A percentile compares a stretch with the other conserved stretches of the same genome.
phyloP scores from a whole-genome alignment of 2,329 filamentous ascomycete species.

The Trichoderma polysporum region DNA sequence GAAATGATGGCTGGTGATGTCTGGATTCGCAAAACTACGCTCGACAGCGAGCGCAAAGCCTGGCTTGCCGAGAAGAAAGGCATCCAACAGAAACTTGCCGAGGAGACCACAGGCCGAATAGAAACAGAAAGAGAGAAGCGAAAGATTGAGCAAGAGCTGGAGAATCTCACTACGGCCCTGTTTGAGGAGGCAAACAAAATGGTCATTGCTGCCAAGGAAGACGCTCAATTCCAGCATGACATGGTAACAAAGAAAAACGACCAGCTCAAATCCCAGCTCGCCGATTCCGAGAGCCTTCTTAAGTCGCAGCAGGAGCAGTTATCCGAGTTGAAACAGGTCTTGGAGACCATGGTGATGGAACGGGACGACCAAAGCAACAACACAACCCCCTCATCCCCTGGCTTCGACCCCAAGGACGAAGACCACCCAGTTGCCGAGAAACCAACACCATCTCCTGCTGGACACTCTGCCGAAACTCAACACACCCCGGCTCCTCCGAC shows the following conservation, averaged over 20 bases:
- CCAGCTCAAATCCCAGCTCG: slow-evolving; percentile 79
- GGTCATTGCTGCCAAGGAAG: slow-evolving; percentile 85
- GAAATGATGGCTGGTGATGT: slow-evolving; percentile 72
- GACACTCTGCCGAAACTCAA: slow-evolving; percentile 38
- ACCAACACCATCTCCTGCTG: slow-evolving; percentile 29
- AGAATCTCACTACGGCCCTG: slow-evolving; percentile 85
- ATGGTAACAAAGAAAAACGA: slow-evolving; percentile 80
- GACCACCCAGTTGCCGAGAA: slow-evolving; percentile 36
- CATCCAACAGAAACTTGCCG: slow-evolving; percentile 57
- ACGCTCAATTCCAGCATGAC: slow-evolving; percentile 82
- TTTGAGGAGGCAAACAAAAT: slow-evolving; percentile 99
- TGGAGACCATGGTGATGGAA: slow-evolving; percentile 80
- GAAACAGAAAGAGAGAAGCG: slow-evolving; percentile 77
- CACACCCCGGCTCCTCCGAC: slow-evolving; percentile 58
- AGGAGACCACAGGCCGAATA: slow-evolving; percentile 64
- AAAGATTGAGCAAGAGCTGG: slow-evolving; percentile 87
- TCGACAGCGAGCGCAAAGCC: slow-evolving; percentile 69
- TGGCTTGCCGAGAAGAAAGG: slow-evolving; percentile 60
- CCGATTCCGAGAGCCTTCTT: slow-evolving; percentile 81
- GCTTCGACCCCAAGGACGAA: slow-evolving; percentile 60
- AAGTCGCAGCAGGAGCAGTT: slow-evolving; percentile 92
- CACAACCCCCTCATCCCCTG: slow-evolving; percentile 82
- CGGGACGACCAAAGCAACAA: slow-evolving; percentile 69
- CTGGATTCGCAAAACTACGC: slow-evolving; percentile 70
- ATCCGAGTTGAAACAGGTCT: slow-evolving; percentile 83